Evolutionary conservation across 2,329 filamentous ascomycete species (phyloP), one percentile per base, ranked within the genome.

Genomic region (Cordyceps cateniannulata): DNA sequence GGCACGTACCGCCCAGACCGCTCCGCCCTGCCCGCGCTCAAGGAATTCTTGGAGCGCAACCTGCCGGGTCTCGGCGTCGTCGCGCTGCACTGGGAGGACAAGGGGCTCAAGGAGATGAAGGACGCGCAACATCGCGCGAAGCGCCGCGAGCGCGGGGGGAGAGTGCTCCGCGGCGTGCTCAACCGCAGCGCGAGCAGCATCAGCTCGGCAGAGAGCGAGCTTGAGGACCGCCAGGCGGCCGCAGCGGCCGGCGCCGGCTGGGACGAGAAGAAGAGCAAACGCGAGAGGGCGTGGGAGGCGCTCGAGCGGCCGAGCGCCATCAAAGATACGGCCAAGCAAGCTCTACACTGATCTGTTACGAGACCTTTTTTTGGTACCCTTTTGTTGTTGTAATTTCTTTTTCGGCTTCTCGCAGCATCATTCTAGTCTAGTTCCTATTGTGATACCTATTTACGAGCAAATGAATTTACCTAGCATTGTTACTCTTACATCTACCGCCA

Each of bases 1-100:
- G 93, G 93, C 12, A 98, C 93, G 0, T 98, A 98, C 72, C 85
- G 93, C 0, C 93, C 93, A 0, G 91, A 96, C 69, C 88, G 89
- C 60, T 81, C 86, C 12, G 80, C 90, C 10, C 81, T 98, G 1
- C 89, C 90, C 0, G 71, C 86, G 0, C 79, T 98, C 1, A 85
- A 87, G 57, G 69, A 78, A 12, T 96, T 91, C 69, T 75, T 98
- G 2, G 76, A 86, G 35, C 73, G 72, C 25, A 91, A 93, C 65
- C 85, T 97, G 38, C 90, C 90, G 0, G 91, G 90, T 0, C 76
- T 98, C 1, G 85, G 88, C 56, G 79, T 96, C 50, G 79, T 86
- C 0, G 85, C 85, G 0, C 83, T 93, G 66, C 88, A 92, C 69
- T 96, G 90, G 76, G 90, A 91, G 61, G 89, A 90, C 10, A 82